Percentiles rank a stretch among this genome's conserved stretches.
phyloP scores from a whole-genome alignment of 331 rosid species.

The Telfairia occidentalis region DNA sequence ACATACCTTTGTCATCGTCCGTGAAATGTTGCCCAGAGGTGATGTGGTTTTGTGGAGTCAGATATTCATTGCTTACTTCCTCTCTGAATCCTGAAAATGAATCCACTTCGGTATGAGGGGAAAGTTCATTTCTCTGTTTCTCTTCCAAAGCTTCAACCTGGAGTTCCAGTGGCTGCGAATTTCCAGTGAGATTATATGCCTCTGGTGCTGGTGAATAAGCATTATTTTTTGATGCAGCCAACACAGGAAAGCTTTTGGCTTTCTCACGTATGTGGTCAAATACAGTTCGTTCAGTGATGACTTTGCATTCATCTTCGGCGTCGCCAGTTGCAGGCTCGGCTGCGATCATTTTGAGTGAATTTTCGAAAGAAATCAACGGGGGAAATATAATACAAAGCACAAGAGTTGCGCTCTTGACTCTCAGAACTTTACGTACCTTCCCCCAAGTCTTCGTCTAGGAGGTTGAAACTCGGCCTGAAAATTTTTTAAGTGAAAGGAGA shows the following conservation, averaged over 20 bases:
- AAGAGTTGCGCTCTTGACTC: neutral
- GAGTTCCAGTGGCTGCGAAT: conserved; percentile 38
- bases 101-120: conserved; percentile 23
- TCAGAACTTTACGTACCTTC: conserved; percentile 35
- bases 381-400: neutral
- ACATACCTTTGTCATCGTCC: conserved; percentile 35
- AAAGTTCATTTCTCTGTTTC: conserved; percentile 20
- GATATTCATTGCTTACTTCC: conserved; percentile 19
- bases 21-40: conserved; percentile 23
- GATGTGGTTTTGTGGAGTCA: conserved; percentile 16
- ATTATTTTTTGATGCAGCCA: conserved; percentile 30
- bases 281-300: conserved; percentile 51
- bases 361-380: conserved; percentile 12
- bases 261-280: conserved; percentile 89
- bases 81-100: conserved; percentile 23
- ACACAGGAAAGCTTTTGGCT: conserved; percentile 50
- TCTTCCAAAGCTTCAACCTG: conserved; percentile 45
- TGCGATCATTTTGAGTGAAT: conserved; percentile 20
- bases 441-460: conserved; percentile 47
- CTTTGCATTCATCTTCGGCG: conserved; percentile 42
- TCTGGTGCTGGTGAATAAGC: conserved; percentile 35
- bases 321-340: conserved; percentile 32
- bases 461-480: conserved; percentile 83
- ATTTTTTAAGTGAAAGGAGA: neutral
- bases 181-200: conserved; percentile 22